Percentiles rank a stretch among this genome's conserved stretches.
Conservation (phyloP, 73 alveolate species). For the Paramecium tetraurelia region DNA sequence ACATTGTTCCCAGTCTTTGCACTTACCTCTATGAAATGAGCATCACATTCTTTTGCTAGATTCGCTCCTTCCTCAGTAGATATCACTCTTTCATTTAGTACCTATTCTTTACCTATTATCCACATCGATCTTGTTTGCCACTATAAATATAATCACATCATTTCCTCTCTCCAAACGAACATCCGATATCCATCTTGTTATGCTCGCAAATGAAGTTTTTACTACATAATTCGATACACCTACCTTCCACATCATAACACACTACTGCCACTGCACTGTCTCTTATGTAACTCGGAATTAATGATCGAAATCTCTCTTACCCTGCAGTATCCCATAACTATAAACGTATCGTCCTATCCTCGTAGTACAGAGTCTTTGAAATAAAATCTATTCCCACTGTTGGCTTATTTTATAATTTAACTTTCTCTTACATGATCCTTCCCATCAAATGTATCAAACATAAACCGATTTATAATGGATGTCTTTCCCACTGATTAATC, state of each 20-base stretch:
- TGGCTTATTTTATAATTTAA: slow-evolving; percentile 67
- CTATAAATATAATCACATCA: slow-evolving; percentile 80
- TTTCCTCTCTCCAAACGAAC: slow-evolving; percentile 84
- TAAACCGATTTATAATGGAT: slow-evolving; percentile 74
- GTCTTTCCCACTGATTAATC: slow-evolving; percentile 87
- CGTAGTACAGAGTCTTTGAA: slow-evolving; percentile 95
- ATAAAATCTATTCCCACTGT: slow-evolving; percentile 99
- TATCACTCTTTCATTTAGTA: neutral
- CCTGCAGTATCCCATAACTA: slow-evolving; percentile 86
- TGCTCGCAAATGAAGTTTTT: slow-evolving; percentile 65
- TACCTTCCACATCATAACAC: slow-evolving; percentile 75
- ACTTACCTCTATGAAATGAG: slow-evolving; percentile 78
- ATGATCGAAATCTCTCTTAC: slow-evolving; percentile 73
- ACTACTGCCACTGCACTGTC: slow-evolving; percentile 85
- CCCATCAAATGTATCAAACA: slow-evolving; percentile 82
- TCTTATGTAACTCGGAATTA: slow-evolving; percentile 79
- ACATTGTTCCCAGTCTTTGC: slow-evolving; percentile 85
- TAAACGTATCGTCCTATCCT: slow-evolving; percentile 84
- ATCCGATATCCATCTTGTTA: slow-evolving; percentile 83
- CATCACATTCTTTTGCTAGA: slow-evolving; percentile 81
- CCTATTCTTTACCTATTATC: slow-evolving; percentile 70
- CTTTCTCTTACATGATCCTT: slow-evolving; percentile 68
- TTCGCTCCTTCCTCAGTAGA: slow-evolving; percentile 74
- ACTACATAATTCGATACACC: neutral
- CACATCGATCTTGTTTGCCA: slow-evolving; percentile 82